These are phyloP conservation scores for Ascochyta lentis DNA, from an alignment of 2,329 filamentous ascomycete genomes.

Conservation along the genomic window DNA sequence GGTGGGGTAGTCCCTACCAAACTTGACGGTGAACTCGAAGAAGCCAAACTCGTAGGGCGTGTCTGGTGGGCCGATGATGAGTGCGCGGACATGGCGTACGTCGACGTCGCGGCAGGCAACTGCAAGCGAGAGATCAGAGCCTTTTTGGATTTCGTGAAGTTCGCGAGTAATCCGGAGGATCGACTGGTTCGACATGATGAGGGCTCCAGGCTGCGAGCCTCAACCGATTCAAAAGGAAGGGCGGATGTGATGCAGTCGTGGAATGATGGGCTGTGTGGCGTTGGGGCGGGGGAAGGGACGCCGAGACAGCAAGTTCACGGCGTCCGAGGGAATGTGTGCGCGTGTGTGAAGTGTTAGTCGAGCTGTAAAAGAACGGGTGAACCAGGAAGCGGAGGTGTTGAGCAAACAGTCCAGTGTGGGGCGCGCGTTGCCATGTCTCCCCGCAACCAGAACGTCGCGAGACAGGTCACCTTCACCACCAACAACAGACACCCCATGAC, in stretches of 20 bases:
- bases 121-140: constrained; percentile 82
- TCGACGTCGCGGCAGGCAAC: constrained; percentile 88
- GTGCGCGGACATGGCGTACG: constrained; percentile 82
- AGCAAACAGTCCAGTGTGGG: constrained; percentile 12
- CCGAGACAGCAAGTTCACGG: constrained; percentile 18
- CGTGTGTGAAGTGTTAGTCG: constrained; percentile 1
- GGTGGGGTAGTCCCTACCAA: constrained; percentile 84
- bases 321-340: constrained; percentile 10
- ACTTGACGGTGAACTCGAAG: constrained; percentile 86
- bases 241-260: not conserved
- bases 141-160: constrained; percentile 83
- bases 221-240: not conserved
- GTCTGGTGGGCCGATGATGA: constrained; percentile 91
- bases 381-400: constrained; percentile 8
- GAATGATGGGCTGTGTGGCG: not conserved
- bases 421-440: constrained; percentile 7
- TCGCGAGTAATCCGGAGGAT: constrained; percentile 90
- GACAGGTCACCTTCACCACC: constrained; percentile 7
- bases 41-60: constrained; percentile 98
- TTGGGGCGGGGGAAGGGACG: constrained; percentile 8
- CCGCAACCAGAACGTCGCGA: constrained; percentile 10
- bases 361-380: constrained; percentile 7
- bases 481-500: not conserved
- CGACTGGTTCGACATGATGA: constrained; percentile 77
- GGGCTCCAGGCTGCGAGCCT: constrained; percentile 4